Conservation (phyloP, 768 basidiomycete species). For the Boletus fagicola region DNA sequence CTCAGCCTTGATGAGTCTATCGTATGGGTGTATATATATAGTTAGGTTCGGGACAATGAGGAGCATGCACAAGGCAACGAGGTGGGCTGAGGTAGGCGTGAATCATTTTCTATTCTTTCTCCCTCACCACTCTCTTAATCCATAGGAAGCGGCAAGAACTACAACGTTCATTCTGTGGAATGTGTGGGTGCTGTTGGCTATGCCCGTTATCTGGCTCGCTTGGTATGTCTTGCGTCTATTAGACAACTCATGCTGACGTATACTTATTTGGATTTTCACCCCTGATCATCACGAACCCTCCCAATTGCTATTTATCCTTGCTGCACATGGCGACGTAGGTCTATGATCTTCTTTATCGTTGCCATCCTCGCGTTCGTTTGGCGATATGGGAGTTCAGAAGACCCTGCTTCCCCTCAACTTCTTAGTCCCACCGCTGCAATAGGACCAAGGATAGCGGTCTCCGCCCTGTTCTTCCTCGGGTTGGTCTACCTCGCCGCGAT, state of each 20-base stretch:
- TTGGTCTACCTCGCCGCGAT: constrained; percentile 61
- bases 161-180: constrained; percentile 57
- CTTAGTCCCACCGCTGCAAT: constrained; percentile 42
- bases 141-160: constrained; percentile 56
- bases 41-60: constrained; percentile 71
- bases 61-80: constrained; percentile 65
- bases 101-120: background rate
- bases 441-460: constrained; percentile 54
- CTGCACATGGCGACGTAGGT: constrained; percentile 36
- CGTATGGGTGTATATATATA: constrained; percentile 73
- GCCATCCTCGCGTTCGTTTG: constrained; percentile 67
- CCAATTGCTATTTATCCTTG: background rate
- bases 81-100: constrained; percentile 64
- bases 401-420: constrained; percentile 35
- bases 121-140: background rate
- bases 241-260: background rate
- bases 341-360: constrained; percentile 63
- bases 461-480: constrained; percentile 54
- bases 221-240: constrained; percentile 41
- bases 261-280: background rate
- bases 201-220: constrained; percentile 69
- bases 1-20: constrained; percentile 67
- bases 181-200: constrained; percentile 64
- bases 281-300: background rate
- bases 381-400: constrained; percentile 52